Evolutionary conservation across 306 rosid genomes (phyloP).

Genomic region (Chamaecrista fasciculata): DNA sequence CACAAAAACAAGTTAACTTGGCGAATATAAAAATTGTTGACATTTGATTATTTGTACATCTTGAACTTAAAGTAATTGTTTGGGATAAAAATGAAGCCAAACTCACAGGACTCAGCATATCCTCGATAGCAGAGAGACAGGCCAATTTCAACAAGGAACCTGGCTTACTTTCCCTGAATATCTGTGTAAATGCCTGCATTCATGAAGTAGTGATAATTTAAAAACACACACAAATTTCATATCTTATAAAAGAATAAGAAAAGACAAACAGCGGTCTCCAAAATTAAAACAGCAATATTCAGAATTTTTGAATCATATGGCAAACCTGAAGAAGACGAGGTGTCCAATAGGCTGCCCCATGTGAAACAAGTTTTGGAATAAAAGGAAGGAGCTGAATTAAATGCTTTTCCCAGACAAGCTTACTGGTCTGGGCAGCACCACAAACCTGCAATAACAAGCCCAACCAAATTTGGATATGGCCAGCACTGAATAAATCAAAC

Average conservation of each 20-base stretch:
- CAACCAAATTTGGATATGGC: conserved; percentile 14
- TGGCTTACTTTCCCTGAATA: conserved; percentile 73
- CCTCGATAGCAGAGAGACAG: conserved; percentile 67
- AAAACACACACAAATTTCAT: not conserved
- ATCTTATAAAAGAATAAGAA: conserved; percentile 2
- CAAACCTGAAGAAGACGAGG: conserved; percentile 84
- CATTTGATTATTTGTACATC: conserved; percentile 9
- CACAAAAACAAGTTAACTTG: not conserved
- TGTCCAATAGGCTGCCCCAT: conserved; percentile 49
- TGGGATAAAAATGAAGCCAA: conserved; percentile 4
- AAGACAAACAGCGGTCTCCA: conserved; percentile 1
- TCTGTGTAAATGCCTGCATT: conserved; percentile 72
- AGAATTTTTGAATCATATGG: conserved; percentile 4
- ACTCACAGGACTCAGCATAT: conserved; percentile 78
- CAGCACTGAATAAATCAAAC: conserved; percentile 4
- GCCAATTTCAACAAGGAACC: conserved; percentile 65
- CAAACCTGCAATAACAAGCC: conserved; percentile 43
- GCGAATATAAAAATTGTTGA: not conserved
- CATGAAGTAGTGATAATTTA: not conserved
- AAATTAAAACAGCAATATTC: conserved; percentile 8
- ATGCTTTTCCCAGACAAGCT: conserved; percentile 57
- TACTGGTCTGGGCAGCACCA: conserved; percentile 43
- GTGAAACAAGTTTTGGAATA: conserved; percentile 67
- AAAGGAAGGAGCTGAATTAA: conserved; percentile 66
- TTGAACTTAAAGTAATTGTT: conserved; percentile 21